phyloP scores from a whole-genome alignment of 2,329 filamentous ascomycete genomes.

The Dryadomyces sulphureus region DNA sequence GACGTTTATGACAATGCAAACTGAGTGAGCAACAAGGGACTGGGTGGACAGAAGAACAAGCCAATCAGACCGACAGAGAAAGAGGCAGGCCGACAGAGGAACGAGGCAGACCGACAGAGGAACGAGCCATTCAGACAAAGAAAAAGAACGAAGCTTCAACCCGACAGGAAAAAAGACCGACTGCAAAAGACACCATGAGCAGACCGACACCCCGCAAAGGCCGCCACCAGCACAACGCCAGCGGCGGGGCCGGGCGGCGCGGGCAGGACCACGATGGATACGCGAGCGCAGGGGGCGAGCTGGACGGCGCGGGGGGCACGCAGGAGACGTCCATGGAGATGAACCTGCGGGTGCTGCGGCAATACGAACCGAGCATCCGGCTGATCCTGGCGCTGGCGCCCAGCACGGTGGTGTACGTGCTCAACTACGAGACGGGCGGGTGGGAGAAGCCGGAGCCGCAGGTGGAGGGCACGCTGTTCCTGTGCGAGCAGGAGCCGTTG shows the following conservation, averaged over 20 bases:
- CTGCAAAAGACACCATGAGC: constrained; percentile 22
- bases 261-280: constrained; percentile 6
- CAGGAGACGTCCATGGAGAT: constrained; percentile 46
- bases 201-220: constrained; percentile 23
- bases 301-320: constrained; percentile 15
- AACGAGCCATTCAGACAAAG: too few relatives aligned
- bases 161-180: too few relatives aligned
- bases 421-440: constrained; percentile 43
- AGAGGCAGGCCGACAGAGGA: too few relatives aligned
- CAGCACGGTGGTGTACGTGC: constrained; percentile 76
- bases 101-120: too few relatives aligned
- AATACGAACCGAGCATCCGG: constrained; percentile 62
- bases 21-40: too few relatives aligned
- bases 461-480: constrained; percentile 77
- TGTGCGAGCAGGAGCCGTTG: constrained; percentile 50
- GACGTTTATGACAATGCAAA: too few relatives aligned
- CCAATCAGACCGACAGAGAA: too few relatives aligned
- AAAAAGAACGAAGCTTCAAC: too few relatives aligned
- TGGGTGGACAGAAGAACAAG: too few relatives aligned
- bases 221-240: constrained; percentile 14
- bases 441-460: constrained; percentile 66
- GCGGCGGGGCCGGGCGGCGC: constrained; percentile 16
- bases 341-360: constrained; percentile 70
- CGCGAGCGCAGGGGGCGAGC: constrained; percentile 10
- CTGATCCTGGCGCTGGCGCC: constrained; percentile 67